phyloP scores from a whole-genome alignment of 2,329 filamentous ascomycete species.

The Fusarium sp. region DNA sequence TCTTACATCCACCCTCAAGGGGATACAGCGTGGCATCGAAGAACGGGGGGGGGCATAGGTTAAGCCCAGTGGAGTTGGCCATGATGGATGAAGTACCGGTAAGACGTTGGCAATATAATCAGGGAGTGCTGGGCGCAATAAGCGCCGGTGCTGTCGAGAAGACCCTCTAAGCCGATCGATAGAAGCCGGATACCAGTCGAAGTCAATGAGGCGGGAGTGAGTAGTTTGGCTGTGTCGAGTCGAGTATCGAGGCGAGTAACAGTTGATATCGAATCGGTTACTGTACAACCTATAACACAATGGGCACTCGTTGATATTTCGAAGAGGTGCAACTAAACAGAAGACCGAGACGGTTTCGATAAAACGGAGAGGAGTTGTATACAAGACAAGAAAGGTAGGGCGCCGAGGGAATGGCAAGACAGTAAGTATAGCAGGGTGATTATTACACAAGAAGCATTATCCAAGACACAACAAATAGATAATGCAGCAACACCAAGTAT shows the following conservation, averaged over 20 bases:
- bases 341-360: constrained; percentile 28
- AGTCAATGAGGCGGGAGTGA: constrained; percentile 8
- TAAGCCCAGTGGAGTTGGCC: constrained; percentile 58
- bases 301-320: constrained; percentile 9
- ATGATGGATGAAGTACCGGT: constrained; percentile 39
- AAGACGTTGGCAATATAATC: background rate
- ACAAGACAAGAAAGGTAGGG: constrained; percentile 16
- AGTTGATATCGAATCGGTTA: background rate
- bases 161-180: constrained; percentile 9
- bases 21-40: constrained; percentile 75
- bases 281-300: constrained; percentile 18
- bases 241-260: constrained; percentile 4
- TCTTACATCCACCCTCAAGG: constrained; percentile 75
- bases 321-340: constrained; percentile 21
- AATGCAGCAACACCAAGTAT: constrained; percentile 23
- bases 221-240: constrained; percentile 12
- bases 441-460: constrained; percentile 35
- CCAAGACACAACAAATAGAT: constrained; percentile 26
- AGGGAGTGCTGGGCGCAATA: constrained; percentile 15
- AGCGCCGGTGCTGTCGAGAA: constrained; percentile 16
- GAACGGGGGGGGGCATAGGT: constrained; percentile 78
- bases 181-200: constrained; percentile 7
- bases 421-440: background rate
- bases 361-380: constrained; percentile 13
- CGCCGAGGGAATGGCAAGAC: constrained; percentile 16